phyloP scores from a whole-genome alignment of 1,284 basidiomycete species.

The Heterobasidion parviporum region DNA sequence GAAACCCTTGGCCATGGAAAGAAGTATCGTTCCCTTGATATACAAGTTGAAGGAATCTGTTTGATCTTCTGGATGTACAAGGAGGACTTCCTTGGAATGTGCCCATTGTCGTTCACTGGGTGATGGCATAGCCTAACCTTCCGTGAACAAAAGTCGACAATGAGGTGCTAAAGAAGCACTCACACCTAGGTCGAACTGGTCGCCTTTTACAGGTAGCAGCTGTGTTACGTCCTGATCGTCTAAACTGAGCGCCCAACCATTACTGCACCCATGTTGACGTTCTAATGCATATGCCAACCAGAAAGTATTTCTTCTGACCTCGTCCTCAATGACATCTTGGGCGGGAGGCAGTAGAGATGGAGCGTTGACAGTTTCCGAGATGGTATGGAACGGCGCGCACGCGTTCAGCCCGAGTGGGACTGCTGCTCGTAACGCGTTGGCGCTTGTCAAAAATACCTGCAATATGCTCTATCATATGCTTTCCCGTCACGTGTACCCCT shows the following conservation, averaged over 20 bases:
- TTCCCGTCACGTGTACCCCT: neutral
- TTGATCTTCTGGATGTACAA: slow-evolving; percentile 43
- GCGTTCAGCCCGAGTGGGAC: slow-evolving; percentile 63
- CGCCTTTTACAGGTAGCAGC: slow-evolving; percentile 53
- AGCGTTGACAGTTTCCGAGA: slow-evolving; percentile 42
- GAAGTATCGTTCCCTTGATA: slow-evolving; percentile 58
- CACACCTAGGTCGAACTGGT: slow-evolving; percentile 55
- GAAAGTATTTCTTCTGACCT: slow-evolving; percentile 61
- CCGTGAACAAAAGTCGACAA: neutral
- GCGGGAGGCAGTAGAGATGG: slow-evolving; percentile 52
- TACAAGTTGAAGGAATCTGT: slow-evolving; percentile 71
- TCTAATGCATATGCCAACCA: slow-evolving; percentile 63
- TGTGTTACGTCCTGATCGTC: slow-evolving; percentile 69
- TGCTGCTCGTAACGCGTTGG: slow-evolving; percentile 47
- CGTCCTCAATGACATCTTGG: slow-evolving; percentile 55
- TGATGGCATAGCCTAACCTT: neutral
- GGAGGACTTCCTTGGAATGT: slow-evolving; percentile 48
- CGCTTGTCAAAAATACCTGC: slow-evolving; percentile 53
- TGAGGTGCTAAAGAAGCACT: slow-evolving; percentile 17
- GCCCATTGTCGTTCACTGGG: slow-evolving; percentile 55
- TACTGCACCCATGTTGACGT: slow-evolving; percentile 55
- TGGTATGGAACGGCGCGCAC: slow-evolving; percentile 59
- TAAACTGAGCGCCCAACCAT: slow-evolving; percentile 62
- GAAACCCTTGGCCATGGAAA: slow-evolving; percentile 65
- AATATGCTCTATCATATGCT: neutral